Conservation (phyloP, 1,284 basidiomycete species). For the Trichosporon faecale region DNA sequence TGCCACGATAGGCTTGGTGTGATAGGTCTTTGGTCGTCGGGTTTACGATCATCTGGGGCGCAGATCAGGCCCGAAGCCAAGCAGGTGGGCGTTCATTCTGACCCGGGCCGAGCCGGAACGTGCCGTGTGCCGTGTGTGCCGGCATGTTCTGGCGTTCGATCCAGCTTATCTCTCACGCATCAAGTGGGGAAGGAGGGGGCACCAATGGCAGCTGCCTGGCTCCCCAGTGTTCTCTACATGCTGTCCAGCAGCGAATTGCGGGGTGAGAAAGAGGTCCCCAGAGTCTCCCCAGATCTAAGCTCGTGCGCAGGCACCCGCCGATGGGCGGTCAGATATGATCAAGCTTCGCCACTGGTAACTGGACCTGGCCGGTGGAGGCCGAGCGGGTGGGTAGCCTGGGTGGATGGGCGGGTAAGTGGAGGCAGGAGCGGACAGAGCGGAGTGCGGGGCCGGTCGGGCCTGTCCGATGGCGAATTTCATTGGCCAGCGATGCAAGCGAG, state of each 20-base stretch:
- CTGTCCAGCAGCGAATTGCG: background rate
- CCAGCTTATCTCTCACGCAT: background rate
- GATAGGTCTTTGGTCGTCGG: background rate
- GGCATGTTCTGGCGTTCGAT: background rate
- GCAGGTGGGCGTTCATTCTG: background rate
- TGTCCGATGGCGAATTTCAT: background rate
- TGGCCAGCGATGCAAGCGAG: background rate
- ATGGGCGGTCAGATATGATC: background rate
- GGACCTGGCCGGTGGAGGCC: background rate
- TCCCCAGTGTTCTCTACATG: no score
- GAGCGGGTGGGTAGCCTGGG: no score
- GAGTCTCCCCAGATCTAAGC: background rate
- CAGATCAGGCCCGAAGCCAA: background rate
- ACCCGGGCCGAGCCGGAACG: no score
- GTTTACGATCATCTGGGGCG: background rate
- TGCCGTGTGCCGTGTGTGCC: background rate
- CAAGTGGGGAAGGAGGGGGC: background rate
- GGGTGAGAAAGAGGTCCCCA: background rate
- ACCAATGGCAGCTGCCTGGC: background rate
- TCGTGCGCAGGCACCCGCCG: background rate
- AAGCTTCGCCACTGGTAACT: background rate
- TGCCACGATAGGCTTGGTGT: background rate
- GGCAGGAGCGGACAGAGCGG: background rate
- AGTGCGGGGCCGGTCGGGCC: slow-evolving; percentile 1
- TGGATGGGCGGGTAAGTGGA: background rate